Percentiles rank a stretch among this genome's conserved stretches.
Evolutionary conservation across 164 flowering plant genomes (phyloP).

Genomic region (Saururus chinensis): DNA sequence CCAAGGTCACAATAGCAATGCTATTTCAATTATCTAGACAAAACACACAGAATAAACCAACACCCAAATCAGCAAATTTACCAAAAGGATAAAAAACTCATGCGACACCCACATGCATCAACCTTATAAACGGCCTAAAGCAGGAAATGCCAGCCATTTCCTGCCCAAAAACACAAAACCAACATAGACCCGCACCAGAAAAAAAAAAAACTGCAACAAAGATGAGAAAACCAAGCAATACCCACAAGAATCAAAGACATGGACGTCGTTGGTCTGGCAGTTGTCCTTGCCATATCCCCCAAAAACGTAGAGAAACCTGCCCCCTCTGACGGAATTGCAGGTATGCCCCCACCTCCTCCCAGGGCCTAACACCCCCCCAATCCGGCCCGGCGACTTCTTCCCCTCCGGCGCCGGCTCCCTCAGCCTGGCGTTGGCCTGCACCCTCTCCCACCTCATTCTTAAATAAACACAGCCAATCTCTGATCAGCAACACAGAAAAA

Average conservation of each 20-base stretch:
- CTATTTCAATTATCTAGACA: neutral
- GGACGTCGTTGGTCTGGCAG: slow-evolving; percentile 82
- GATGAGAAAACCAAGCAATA: neutral
- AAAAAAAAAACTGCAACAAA: too few relatives aligned
- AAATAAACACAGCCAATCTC: neutral
- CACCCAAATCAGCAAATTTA: neutral
- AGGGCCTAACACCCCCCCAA: slow-evolving; percentile 41
- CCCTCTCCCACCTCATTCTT: slow-evolving; percentile 31
- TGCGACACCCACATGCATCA: neutral
- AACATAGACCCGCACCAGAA: too few relatives aligned
- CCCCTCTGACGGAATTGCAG: slow-evolving; percentile 80
- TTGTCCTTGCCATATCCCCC: slow-evolving; percentile 87
- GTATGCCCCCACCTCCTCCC: slow-evolving; percentile 98
- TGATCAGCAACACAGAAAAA: neutral
- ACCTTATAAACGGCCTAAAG: neutral
- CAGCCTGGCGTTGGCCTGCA: slow-evolving; percentile 11
- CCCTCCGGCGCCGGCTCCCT: slow-evolving; percentile 19
- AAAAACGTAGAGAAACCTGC: slow-evolving; percentile 68
- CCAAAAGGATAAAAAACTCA: neutral
- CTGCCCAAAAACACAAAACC: slow-evolving; percentile 2
- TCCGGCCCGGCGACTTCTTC: slow-evolving; percentile 19
- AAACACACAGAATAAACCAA: neutral
- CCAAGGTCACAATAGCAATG: neutral
- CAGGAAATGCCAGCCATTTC: neutral
- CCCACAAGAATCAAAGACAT: slow-evolving; percentile 78